phyloP scores from a whole-genome alignment of 2,329 filamentous ascomycete species.

The Ophiocordyceps camponoti-floridani region DNA sequence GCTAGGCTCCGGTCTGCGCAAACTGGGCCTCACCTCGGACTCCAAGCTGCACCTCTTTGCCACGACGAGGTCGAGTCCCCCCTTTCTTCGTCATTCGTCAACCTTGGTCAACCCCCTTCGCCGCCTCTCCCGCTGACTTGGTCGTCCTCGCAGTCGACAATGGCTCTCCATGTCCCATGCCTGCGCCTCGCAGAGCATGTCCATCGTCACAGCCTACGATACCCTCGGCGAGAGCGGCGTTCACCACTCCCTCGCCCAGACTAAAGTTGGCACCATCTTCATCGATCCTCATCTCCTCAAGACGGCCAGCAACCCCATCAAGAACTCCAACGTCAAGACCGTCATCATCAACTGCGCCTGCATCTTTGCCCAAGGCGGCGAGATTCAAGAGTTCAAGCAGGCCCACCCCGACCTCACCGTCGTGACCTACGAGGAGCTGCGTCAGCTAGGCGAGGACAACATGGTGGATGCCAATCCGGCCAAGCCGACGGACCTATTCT shows the following conservation, averaged over 20 bases:
- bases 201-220: slow-evolving; percentile 89
- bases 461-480: slow-evolving; percentile 55
- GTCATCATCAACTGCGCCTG: slow-evolving; percentile 46
- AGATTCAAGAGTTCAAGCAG: slow-evolving; percentile 37
- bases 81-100: too few relatives aligned
- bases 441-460: slow-evolving; percentile 44
- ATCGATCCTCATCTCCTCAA: slow-evolving; percentile 63
- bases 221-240: slow-evolving; percentile 74
- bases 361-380: slow-evolving; percentile 28
- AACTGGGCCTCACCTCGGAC: slow-evolving; percentile 48
- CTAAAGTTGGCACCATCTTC: slow-evolving; percentile 67
- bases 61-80: slow-evolving; percentile 46
- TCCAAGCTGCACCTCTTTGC: slow-evolving; percentile 70
- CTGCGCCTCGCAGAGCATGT: slow-evolving; percentile 67
- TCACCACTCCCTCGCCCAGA: slow-evolving; percentile 71
- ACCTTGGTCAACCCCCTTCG: too few relatives aligned
- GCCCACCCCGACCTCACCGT: slow-evolving; percentile 35
- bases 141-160: slow-evolving; percentile 40
- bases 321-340: slow-evolving; percentile 35
- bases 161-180: slow-evolving; percentile 73
- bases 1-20: slow-evolving; percentile 55
- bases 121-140: background rate
- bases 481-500: slow-evolving; percentile 60
- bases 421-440: slow-evolving; percentile 35
- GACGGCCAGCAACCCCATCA: slow-evolving; percentile 37